Base-by-base conservation (phyloP, 805 yeast genomes). In the Metschnikowia sp. region DNA sequence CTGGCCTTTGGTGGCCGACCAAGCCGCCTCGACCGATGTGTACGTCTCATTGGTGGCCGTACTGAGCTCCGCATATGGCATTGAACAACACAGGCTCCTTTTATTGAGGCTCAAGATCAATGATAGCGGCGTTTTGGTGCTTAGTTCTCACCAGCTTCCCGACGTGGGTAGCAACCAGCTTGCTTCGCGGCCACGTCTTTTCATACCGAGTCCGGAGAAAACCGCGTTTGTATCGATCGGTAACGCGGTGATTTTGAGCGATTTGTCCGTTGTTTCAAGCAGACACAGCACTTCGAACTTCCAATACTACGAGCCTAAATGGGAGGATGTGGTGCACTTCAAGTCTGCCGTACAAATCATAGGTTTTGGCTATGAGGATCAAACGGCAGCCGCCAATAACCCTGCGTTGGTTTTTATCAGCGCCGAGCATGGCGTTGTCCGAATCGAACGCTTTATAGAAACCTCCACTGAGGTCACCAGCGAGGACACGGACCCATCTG, bases 241-340 rank as follows among this genome's bases (percentile, higher is more conserved):
- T 10, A 75, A 80, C 42, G 78, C 88, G 0, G 72, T 89, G 10
- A 81, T 87, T 2, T 58, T 91, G 45, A 75, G 86, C 1, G 95
- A 87, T 55, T 69, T 84, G 9, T 70, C 78, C 39, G 56, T 65
- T 19, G 58, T 69, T 3, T 65, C 63, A 42, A 59, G 61, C 10
- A 57, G 59, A 26, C 45, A 61, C 0, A 38, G 51, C 18, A 42
- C 52, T 8, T 43, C 64, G 2, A 53, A 53, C 19, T 47, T 53
- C 22, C 59, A 56, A 39, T 70, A 66, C 52, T 63, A 69, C 49
- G 63, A 60, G 41, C 74, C 79, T 3, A 76, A 83, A 56, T 91
- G 96, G 96, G 96, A 90, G 63, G 97, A 92, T 61, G 70, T 80
- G 10, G 72, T 91, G 10, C 67, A 75, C 6, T 77, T 91, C 53